Percentiles rank a stretch among this genome's conserved stretches.
These are phyloP conservation scores for Cryptosporidium ubiquitum DNA, from an alignment of 169 alveolate species.

Conservation along the genomic window DNA sequence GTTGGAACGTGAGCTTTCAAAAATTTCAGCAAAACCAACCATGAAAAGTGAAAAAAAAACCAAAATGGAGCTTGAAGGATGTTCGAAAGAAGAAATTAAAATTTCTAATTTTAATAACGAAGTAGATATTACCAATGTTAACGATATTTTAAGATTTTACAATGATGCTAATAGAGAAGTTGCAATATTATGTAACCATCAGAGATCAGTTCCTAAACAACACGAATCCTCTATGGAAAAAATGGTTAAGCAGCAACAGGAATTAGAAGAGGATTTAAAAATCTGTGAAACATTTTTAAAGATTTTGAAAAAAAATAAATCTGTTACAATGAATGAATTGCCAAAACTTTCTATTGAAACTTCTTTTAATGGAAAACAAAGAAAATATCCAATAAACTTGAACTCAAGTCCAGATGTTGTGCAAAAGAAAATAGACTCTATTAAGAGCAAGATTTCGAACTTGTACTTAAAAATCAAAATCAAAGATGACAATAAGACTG, in stretches of 20 bases:
- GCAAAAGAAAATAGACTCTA: conserved; percentile 70
- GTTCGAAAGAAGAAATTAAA: background rate
- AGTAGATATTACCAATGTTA: conserved; percentile 83
- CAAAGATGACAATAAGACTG: conserved; percentile 95
- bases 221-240: conserved; percentile 94
- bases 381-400: conserved; percentile 73
- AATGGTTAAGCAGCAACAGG: conserved; percentile 87
- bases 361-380: conserved; percentile 46
- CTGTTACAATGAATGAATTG: conserved; percentile 74
- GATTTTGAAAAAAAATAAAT: conserved; percentile 83
- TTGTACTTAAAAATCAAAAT: conserved; percentile 82
- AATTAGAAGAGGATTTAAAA: conserved; percentile 86
- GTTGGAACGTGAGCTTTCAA: conserved; percentile 90
- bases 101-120: conserved; percentile 7
- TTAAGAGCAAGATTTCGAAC: conserved; percentile 75
- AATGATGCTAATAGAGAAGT: conserved; percentile 97
- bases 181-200: conserved; percentile 98
- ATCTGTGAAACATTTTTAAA: conserved; percentile 86
- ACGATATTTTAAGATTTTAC: conserved; percentile 92
- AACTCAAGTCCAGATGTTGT: conserved; percentile 70
- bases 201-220: conserved; percentile 92
- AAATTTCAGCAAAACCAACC: conserved; percentile 68
- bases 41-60: conserved; percentile 9
- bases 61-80: background rate
- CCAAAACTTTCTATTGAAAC: conserved; percentile 76